Percentiles rank a stretch among this genome's conserved stretches.
Conservation (phyloP, 805 yeast genomes). For the Candida railenensis region DNA sequence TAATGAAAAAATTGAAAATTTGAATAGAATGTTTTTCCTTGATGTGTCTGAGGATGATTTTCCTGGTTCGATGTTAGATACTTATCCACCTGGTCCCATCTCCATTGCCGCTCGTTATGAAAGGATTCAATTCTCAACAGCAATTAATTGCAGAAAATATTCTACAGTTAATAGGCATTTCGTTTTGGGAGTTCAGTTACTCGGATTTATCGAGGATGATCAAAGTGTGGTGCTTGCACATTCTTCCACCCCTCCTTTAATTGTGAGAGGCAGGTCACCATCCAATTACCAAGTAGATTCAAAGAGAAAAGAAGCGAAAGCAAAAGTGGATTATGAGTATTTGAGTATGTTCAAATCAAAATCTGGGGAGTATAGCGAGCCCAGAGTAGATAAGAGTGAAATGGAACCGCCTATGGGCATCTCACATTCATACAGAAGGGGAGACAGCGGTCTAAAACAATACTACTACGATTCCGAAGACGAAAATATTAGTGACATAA, state of each 20-base stretch:
- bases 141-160: constrained; percentile 46
- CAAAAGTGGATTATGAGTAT: background rate
- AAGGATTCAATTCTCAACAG: constrained; percentile 64
- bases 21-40: constrained; percentile 51
- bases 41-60: background rate
- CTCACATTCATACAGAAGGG: background rate
- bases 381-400: no score
- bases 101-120: constrained; percentile 65
- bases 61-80: constrained; percentile 24
- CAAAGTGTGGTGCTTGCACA: constrained; percentile 38
- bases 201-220: constrained; percentile 40
- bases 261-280: constrained; percentile 67
- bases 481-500: background rate
- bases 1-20: constrained; percentile 48
- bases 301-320: background rate
- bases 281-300: constrained; percentile 43
- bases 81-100: constrained; percentile 50
- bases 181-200: constrained; percentile 49
- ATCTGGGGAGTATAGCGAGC: background rate
- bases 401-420: no score
- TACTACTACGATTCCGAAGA: background rate
- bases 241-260: constrained; percentile 57
- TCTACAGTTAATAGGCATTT: constrained; percentile 49
- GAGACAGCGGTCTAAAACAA: background rate
- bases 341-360: background rate